These are phyloP conservation scores for Mycosarcoma mackinlayi DNA, from an alignment of 1,284 basidiomycete species.

Conservation along the genomic window DNA sequence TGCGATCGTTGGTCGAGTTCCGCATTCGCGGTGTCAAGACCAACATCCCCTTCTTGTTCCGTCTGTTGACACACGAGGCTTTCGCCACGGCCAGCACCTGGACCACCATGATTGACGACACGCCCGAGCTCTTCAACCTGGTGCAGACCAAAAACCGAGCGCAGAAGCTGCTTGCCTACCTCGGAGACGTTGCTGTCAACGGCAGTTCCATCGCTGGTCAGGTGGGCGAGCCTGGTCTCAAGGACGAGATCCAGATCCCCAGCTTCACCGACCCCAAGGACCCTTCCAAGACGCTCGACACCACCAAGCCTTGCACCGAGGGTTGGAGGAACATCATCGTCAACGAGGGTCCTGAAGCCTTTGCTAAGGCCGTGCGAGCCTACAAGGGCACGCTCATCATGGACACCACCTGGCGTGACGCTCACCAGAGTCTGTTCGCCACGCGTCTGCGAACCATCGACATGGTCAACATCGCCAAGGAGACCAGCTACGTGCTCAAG, in stretches of 20 bases:
- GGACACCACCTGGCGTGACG: constrained; percentile 96
- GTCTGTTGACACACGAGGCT: constrained; percentile 94
- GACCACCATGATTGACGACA: constrained; percentile 91
- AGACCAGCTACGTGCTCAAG: constrained; percentile 85
- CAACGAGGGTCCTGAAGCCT: constrained; percentile 96
- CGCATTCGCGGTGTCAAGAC: constrained; percentile 97
- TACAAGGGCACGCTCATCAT: constrained; percentile 84
- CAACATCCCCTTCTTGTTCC: constrained; percentile 99
- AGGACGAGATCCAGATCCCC: constrained; percentile 87
- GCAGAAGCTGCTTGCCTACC: constrained; percentile 94
- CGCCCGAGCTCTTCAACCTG: constrained; percentile 97
- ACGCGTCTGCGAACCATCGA: constrained; percentile 96
- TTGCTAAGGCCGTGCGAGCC: constrained; percentile 95
- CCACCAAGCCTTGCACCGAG: constrained; percentile 81
- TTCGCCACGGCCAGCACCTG: constrained; percentile 97
- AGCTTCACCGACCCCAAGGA: constrained; percentile 82
- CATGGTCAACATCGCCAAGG: constrained; percentile 98
- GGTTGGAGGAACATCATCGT: constrained; percentile 99
- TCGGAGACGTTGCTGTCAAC: constrained; percentile 97
- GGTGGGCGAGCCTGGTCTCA: constrained; percentile 92
- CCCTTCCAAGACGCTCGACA: constrained; percentile 79
- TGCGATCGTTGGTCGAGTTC: constrained; percentile 98
- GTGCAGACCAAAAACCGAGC: constrained; percentile 98
- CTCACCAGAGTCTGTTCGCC: constrained; percentile 96
- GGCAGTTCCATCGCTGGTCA: constrained; percentile 96